These are phyloP conservation scores for Starmerella scarabaei DNA, from an alignment of 805 yeast species.

Conservation along the genomic window DNA sequence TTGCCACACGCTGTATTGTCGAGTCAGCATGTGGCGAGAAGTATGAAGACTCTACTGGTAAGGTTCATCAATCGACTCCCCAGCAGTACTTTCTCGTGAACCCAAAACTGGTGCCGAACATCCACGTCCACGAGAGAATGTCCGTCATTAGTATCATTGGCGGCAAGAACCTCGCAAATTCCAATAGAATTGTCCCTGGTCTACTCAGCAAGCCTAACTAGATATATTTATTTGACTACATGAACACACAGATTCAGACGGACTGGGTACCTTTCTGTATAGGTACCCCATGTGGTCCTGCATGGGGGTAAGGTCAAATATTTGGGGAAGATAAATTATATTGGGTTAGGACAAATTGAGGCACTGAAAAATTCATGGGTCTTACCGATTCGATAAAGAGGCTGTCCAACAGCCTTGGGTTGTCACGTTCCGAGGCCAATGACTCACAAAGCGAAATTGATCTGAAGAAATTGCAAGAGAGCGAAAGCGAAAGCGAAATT, in stretches of 20 bases:
- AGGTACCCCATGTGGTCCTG: no score
- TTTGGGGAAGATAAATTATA: no score
- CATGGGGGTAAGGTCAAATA: no score
- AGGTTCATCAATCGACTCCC: slow-evolving; percentile 21
- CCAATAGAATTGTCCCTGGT: no score
- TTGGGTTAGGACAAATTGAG: no score
- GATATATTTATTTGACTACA: no score
- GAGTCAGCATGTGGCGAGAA: slow-evolving; percentile 56
- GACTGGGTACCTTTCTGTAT: no score
- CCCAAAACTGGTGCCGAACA: slow-evolving; percentile 71
- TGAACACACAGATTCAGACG: no score
- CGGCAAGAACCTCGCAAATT: slow-evolving; percentile 18
- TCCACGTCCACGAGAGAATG: slow-evolving; percentile 69
- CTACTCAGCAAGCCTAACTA: no score
- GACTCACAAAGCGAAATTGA: slow-evolving; percentile 27
- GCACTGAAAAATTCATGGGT: slow-evolving; percentile 14
- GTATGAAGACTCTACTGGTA: background rate
- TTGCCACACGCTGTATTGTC: slow-evolving; percentile 75
- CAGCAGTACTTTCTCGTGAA: slow-evolving; percentile 88
- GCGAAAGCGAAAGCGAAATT: slow-evolving; percentile 24
- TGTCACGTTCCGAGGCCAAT: slow-evolving; percentile 3
- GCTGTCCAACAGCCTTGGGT: slow-evolving; percentile 19
- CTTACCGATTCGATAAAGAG: slow-evolving; percentile 22
- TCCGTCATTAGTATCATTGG: slow-evolving; percentile 74
- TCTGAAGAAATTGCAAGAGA: slow-evolving; percentile 25